These are phyloP conservation scores for Funneliformis caledonium DNA, from an alignment of 371 early-diverging fungal genomes.

Conservation along the genomic window DNA sequence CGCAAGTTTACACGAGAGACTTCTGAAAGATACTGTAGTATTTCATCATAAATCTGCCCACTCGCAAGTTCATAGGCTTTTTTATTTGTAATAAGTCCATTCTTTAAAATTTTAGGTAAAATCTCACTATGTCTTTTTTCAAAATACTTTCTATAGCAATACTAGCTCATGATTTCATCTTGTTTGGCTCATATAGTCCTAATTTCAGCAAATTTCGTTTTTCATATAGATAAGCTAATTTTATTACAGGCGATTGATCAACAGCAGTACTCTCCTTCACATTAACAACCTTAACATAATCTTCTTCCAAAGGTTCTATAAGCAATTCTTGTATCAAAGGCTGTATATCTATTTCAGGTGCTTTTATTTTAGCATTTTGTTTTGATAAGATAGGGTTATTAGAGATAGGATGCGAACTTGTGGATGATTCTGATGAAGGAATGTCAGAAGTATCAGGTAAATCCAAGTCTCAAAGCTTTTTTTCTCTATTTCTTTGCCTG, in stretches of 20 bases:
- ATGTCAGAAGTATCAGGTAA: background rate
- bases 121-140: constrained; percentile 28
- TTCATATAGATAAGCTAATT: background rate
- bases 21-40: constrained; percentile 22
- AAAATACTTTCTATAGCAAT: constrained; percentile 15
- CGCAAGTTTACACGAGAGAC: too few species aligned
- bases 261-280: too few species aligned
- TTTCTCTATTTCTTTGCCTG: constrained; percentile 22
- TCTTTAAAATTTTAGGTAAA: background rate
- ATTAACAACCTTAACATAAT: constrained; percentile 2
- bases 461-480: constrained; percentile 24
- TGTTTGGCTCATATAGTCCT: background rate
- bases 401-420: background rate
- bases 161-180: constrained; percentile 26
- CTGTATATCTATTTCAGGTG: constrained; percentile 25
- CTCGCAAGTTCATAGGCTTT: constrained; percentile 33
- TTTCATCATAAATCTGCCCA: constrained; percentile 34
- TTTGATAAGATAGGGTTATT: background rate
- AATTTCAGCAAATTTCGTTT: background rate
- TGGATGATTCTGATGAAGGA: background rate
- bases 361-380: background rate
- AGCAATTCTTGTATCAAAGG: constrained; percentile 25
- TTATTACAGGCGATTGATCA: background rate
- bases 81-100: constrained; percentile 11
- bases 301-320: constrained; percentile 17